These are phyloP conservation scores for Helotiales sp. DNA, from an alignment of 2,329 filamentous ascomycete species.

Conservation along the genomic window DNA sequence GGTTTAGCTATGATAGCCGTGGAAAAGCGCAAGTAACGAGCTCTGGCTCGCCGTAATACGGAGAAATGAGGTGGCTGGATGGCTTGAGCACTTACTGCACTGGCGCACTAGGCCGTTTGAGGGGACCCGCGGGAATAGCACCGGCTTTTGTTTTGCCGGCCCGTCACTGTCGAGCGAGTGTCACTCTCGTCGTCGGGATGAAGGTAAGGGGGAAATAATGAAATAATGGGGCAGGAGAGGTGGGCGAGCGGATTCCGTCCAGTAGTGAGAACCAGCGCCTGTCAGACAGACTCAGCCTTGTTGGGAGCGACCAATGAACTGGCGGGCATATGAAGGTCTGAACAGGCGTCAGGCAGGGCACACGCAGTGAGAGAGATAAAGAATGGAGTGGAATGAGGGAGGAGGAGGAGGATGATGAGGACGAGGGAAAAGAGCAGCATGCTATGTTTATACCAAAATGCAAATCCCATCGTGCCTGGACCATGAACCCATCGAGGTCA, in stretches of 20 bases:
- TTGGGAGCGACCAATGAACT: background rate
- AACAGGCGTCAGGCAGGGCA: background rate
- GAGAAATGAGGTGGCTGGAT: background rate
- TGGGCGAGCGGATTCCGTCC: background rate
- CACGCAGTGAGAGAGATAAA: background rate
- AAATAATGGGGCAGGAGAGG: background rate
- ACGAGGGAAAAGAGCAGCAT: background rate
- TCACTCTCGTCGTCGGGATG: background rate
- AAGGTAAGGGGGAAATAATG: background rate
- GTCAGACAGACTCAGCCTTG: constrained; percentile 4
- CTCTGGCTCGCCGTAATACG: background rate
- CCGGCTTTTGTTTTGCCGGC: background rate
- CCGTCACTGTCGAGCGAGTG: too few relatives aligned
- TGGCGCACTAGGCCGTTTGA: background rate
- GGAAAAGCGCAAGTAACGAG: constrained; percentile 2
- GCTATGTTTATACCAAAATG: constrained; percentile 6
- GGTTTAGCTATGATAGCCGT: background rate
- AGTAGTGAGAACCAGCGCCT: background rate
- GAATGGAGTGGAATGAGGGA: background rate
- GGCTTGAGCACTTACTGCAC: background rate
- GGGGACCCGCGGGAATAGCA: background rate
- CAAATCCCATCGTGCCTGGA: constrained; percentile 10
- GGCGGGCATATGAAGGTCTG: background rate
- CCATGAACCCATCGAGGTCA: background rate
- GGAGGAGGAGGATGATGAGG: background rate